Base-by-base conservation (phyloP, 2,329 filamentous ascomycete species). In the Septoria linicola region DNA sequence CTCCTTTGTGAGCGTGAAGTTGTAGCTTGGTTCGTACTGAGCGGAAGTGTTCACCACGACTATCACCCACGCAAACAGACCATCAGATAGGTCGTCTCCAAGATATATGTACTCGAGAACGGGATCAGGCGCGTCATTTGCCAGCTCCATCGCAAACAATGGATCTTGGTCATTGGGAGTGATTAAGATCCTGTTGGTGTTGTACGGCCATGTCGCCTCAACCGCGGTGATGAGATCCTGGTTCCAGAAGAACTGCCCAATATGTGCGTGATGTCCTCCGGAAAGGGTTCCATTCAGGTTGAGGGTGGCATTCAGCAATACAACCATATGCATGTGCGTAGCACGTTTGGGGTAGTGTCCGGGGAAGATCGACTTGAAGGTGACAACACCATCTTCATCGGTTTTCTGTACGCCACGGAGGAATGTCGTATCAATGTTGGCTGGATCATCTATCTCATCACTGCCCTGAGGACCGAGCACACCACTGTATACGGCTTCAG, bases 231-330 rank as follows among this genome's bases (percentile, higher is more conserved):
- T 76, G 8, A 86, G 75, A 57, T 73, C 71, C 64, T 84, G 77
- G 65, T 85, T 80, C 49, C 82, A 82, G 73, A 82, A 86, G 44
- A 82, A 60, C 65, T 87, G 83, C n/a, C 82, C 82, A 27, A 85
- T 73, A 66, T 86, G 81, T 6, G 76, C 75, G 53, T 78, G 73
- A 39, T 68, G 72, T 36, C 68, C 66, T 55, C 80, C 74, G 8
- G 31, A 17, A 14, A 44, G 34, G 10, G 46, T 49, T n/a, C 30
- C 19, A 36, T 49, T 49, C 13, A 37, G 4, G 4, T 4, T 3
- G 27, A 41, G 16, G n/a, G 39, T 41, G 6, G 46, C 39, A 20
- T 49, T 66, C 35, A 65, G 63, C 54, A 73, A 69, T 39, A 71
- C 46, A 25, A 58, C 56, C 19, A 64, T 30, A 57, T 74, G 73